These are phyloP conservation scores for Pseudocercospora crystallina DNA, from an alignment of 2,329 filamentous ascomycete species.

Conservation along the genomic window DNA sequence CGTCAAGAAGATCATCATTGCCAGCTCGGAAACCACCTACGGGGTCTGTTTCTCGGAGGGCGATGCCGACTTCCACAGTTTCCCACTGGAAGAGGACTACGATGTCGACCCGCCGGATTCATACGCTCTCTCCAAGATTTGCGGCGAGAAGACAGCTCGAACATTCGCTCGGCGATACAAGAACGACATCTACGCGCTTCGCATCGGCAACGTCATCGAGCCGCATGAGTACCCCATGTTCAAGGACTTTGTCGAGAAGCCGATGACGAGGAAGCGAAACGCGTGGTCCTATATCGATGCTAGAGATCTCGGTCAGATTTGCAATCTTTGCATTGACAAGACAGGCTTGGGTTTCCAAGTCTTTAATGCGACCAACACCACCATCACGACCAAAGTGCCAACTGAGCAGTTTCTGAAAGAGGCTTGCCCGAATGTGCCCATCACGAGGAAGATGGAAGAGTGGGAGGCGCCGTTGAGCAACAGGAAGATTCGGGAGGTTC, in stretches of 20 bases:
- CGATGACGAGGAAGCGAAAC: conserved; percentile 55
- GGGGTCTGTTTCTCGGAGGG: conserved; percentile 63
- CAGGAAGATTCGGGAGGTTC: conserved; percentile 57
- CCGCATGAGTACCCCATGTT: conserved; percentile 63
- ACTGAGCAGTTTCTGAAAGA: conserved; percentile 55
- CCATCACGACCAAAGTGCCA: conserved; percentile 55
- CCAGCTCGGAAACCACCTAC: conserved; percentile 60
- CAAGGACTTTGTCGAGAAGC: conserved; percentile 51
- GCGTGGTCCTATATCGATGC: conserved; percentile 66
- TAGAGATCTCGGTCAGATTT: conserved; percentile 62
- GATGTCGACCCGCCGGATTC: conserved; percentile 62
- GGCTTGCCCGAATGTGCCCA: conserved; percentile 49
- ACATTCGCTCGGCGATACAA: conserved; percentile 58
- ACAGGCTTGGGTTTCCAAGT: conserved; percentile 61
- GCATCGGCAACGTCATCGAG: conserved; percentile 62
- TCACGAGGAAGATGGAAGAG: conserved; percentile 58
- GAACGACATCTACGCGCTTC: conserved; percentile 57
- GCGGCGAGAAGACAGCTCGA: conserved; percentile 57
- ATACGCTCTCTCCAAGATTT: conserved; percentile 62
- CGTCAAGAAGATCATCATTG: conserved; percentile 62
- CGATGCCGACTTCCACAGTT: conserved; percentile 55
- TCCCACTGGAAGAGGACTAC: conserved; percentile 60
- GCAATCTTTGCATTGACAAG: conserved; percentile 53
- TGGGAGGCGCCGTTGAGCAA: conserved; percentile 63
- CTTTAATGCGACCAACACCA: conserved; percentile 65